Conservation (phyloP, 257 asterid species). For the Parsonsia alboflavescens region DNA sequence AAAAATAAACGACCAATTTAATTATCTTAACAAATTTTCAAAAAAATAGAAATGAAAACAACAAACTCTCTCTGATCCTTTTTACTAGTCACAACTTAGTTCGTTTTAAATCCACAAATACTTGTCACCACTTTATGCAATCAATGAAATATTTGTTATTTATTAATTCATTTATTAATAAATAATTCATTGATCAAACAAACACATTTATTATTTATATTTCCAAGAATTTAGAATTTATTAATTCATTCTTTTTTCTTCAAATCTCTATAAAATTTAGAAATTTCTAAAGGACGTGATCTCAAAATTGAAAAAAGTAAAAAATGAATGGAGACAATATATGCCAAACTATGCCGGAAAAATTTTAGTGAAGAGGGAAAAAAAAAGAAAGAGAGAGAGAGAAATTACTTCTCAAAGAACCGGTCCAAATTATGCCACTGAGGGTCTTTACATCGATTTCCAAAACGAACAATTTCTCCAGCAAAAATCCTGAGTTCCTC, state of each 20-base stretch:
- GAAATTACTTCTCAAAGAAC: slow-evolving; percentile 65
- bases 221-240: neutral
- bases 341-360: neutral
- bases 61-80: neutral
- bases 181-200: too few relatives aligned
- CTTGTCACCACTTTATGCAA: neutral
- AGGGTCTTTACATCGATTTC: slow-evolving; percentile 80
- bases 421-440: slow-evolving; percentile 90
- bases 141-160: neutral
- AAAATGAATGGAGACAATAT: neutral
- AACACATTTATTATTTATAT: too few relatives aligned
- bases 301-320: too few relatives aligned
- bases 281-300: neutral
- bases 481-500: slow-evolving; percentile 70
- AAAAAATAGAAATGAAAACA: neutral
- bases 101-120: too few relatives aligned
- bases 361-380: neutral
- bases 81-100: neutral
- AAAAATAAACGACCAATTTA: neutral
- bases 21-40: neutral
- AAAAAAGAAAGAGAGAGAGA: neutral
- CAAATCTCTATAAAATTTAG: neutral
- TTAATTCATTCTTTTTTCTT: neutral
- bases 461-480: slow-evolving; percentile 81
- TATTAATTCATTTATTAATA: too few relatives aligned